These are phyloP conservation scores for Ogataea ramenticola DNA, from an alignment of 805 yeast genomes.

Conservation along the genomic window DNA sequence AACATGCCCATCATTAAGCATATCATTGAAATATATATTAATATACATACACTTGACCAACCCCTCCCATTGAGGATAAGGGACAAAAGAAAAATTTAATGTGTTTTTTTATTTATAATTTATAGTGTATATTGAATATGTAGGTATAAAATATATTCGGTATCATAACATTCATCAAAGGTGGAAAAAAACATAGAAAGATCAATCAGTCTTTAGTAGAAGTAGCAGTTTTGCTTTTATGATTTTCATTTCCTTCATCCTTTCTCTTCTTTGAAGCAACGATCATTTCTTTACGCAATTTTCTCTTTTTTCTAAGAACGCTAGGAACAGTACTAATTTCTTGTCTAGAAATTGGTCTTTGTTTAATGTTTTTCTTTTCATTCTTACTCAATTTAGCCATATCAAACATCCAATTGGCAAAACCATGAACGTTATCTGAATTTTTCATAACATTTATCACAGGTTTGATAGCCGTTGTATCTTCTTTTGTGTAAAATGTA, in stretches of 20 bases:
- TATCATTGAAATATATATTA: background rate
- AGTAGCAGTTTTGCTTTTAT: no score
- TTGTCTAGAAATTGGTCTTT: conserved; percentile 53
- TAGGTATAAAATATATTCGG: conserved; percentile 1
- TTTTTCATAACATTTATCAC: conserved; percentile 94
- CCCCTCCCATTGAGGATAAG: no score
- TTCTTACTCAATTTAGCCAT: conserved; percentile 56
- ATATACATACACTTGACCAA: no score
- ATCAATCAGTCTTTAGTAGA: no score
- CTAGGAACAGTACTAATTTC: conserved; percentile 82
- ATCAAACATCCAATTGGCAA: conserved; percentile 72
- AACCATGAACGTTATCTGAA: conserved; percentile 60
- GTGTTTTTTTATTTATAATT: background rate
- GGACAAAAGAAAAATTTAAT: background rate
- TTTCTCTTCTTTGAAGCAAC: conserved; percentile 65
- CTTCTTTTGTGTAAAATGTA: conserved; percentile 91
- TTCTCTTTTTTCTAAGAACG: conserved; percentile 56
- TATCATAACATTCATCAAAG: background rate
- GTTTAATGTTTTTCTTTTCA: conserved; percentile 55
- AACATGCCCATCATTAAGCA: conserved; percentile 25
- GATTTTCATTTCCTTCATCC: background rate
- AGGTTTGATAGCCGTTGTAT: conserved; percentile 64
- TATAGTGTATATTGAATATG: conserved; percentile 1
- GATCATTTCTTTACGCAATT: conserved; percentile 62
- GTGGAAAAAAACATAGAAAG: background rate